Evolutionary conservation across 805 yeast genomes (phyloP).

Genomic region (Saccharomyces cerevisiae): DNA sequence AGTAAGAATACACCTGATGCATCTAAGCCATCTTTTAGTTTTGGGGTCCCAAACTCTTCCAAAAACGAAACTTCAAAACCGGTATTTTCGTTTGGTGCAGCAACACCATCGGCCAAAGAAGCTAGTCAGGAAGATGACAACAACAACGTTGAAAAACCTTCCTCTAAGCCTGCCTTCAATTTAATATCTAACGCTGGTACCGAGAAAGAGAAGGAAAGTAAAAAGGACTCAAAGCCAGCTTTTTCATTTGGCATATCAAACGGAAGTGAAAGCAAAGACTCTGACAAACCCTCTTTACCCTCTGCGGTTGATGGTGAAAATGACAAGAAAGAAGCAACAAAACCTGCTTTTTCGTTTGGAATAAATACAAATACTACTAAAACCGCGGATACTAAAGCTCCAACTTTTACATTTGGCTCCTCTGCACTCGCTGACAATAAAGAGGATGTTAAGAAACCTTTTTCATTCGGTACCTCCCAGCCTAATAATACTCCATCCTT

Average conservation of each 20-base stretch:
- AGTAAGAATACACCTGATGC: background rate
- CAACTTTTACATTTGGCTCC: constrained; percentile 13
- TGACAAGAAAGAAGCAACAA: constrained; percentile 4
- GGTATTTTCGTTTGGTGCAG: constrained; percentile 21
- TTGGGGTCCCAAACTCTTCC: constrained; percentile 3
- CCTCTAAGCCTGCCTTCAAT: constrained; percentile 15
- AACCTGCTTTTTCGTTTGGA: constrained; percentile 16
- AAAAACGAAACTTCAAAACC: constrained; percentile 9
- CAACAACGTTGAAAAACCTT: background rate
- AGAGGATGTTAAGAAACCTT: constrained; percentile 16
- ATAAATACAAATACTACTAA: background rate
- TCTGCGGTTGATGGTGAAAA: constrained; percentile 10
- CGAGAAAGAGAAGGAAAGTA: background rate
- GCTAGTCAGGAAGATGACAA: background rate
- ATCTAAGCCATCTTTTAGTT: constrained; percentile 8
- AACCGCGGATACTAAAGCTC: background rate
- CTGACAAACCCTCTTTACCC: constrained; percentile 18
- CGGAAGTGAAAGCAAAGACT: constrained; percentile 4
- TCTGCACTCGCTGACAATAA: background rate
- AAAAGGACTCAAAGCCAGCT: constrained; percentile 5
- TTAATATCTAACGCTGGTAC: constrained; percentile 14
- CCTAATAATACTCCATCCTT: constrained; percentile 19
- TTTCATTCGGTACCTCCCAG: constrained; percentile 23
- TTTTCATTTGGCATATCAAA: background rate
- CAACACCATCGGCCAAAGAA: background rate